These are phyloP conservation scores for Sporisorium graminicola DNA, from an alignment of 1,284 basidiomycete species.

Conservation along the genomic window DNA sequence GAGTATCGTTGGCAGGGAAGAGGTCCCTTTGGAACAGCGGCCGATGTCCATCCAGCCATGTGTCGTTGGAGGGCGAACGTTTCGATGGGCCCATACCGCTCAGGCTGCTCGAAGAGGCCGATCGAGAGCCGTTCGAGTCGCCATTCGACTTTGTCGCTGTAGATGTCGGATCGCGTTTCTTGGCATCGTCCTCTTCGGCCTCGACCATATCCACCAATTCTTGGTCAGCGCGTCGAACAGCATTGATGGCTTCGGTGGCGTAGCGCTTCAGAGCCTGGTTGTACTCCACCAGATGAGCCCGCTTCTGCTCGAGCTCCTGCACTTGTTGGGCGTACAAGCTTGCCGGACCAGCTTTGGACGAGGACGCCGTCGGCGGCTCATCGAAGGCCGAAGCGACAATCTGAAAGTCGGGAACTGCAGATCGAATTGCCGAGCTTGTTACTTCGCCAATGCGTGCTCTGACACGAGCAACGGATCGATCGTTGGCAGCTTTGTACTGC, in stretches of 20 bases:
- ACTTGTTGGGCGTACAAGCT: conserved; percentile 44
- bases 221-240: conserved; percentile 37
- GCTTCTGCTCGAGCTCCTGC: conserved; percentile 53
- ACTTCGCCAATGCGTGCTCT: conserved; percentile 52
- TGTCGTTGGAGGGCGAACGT: conserved; percentile 14
- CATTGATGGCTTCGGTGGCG: conserved; percentile 55
- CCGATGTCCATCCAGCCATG: conserved; percentile 42
- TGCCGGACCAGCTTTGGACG: conserved; percentile 17
- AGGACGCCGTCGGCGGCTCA: conserved; percentile 17
- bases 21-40: conserved; percentile 52
- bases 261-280: conserved; percentile 53
- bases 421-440: conserved; percentile 50
- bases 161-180: conserved; percentile 20
- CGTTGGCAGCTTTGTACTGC: conserved; percentile 50
- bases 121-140: conserved; percentile 21
- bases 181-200: conserved; percentile 38
- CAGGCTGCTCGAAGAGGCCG: conserved; percentile 22
- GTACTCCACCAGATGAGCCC: conserved; percentile 45
- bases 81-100: conserved; percentile 6
- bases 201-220: conserved; percentile 45
- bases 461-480: conserved; percentile 45
- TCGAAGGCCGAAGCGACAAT: conserved; percentile 47
- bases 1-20: conserved; percentile 44
- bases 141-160: conserved; percentile 10
- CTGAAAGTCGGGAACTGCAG: conserved; percentile 51